Base-by-base conservation (phyloP, 306 rosid species). In the Rosa rugosa region DNA sequence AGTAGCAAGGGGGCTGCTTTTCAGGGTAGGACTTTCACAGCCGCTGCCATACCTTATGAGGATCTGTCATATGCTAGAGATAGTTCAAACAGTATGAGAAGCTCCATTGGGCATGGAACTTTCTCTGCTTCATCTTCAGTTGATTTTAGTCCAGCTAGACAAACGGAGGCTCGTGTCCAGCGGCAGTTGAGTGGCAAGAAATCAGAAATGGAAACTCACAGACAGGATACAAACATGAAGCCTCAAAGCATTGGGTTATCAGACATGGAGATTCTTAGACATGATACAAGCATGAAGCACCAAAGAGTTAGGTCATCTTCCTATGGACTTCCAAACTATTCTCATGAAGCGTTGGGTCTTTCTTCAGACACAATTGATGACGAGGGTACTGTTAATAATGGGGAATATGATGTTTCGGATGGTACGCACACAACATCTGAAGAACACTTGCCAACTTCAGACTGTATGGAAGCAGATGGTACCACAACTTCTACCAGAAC, bases 81-180 rank as follows among this genome's bases (percentile, higher is more conserved):
- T 79, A 89, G 91, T 82, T 74, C 73, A 70, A 89, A 80, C 83
- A 92, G 93, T 82, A 67, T 75, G 80, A 90, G 93, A 84, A 88
- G 93, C 83, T 89, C 96, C 68, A 44, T 81, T 69, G 90, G 93
- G 75, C 97, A 85, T 63, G 82, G 90, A 76, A 92, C 87, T 82
- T 89, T 85, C 81, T 92, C 97, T 51, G 85, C 91, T 73, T 90
- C 96, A 57, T 90, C 93, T 38, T 92, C 97, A 6, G 71, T 83
- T 85, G 97, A 92, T 84, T 89, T 87, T 53, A 83, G 87, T 81
- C 82, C 90, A 59, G 71, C 84, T 66, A 83, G 93, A 77, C 92
- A 83, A 73, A 79, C 87, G 0, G 97, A 90, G 47, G 81, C 65
- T 49, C 88, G 85, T 73, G 85, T 85, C 63, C 96, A 83, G 70